phyloP scores from a whole-genome alignment of 2,329 filamentous ascomycete species.

The Fusarium fujikuroi region DNA sequence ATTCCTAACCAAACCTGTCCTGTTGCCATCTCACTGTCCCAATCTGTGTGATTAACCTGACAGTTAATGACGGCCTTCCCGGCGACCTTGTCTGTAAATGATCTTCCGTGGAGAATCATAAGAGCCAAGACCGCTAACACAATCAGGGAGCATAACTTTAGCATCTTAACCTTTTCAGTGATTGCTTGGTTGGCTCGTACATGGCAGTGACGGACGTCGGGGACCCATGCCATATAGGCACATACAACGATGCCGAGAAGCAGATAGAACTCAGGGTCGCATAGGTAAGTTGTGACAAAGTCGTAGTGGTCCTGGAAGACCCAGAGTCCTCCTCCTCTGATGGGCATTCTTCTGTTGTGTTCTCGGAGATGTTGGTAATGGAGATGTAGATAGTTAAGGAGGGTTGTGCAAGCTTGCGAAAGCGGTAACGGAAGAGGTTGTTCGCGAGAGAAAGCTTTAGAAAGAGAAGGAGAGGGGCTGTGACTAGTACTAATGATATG shows the following conservation, averaged over 20 bases:
- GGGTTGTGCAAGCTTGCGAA: not conserved
- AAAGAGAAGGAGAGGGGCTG: fast-evolving
- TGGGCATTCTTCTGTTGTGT: not conserved
- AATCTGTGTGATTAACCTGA: not conserved
- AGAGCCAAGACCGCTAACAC: not conserved
- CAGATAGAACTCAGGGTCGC: not conserved
- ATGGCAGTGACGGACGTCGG: fast-evolving
- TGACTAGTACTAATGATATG: not conserved
- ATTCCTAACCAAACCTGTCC: not conserved
- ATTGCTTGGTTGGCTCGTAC: not conserved
- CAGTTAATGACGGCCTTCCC: not conserved
- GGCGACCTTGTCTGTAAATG: not conserved
- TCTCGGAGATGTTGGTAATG: not conserved
- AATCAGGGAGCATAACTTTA: not conserved
- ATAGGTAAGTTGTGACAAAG: not conserved
- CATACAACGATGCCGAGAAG: not conserved
- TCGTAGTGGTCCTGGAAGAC: not conserved
- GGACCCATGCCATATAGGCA: not conserved
- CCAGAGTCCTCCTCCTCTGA: not conserved
- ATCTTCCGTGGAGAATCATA: not conserved
- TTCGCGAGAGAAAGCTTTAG: fast-evolving
- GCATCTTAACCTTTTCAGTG: not conserved
- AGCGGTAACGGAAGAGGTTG: not conserved
- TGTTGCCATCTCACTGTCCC: not conserved
- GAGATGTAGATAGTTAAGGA: not conserved